Base-by-base conservation (phyloP, 2,329 filamentous ascomycete genomes). In the Epichloe scottii region DNA sequence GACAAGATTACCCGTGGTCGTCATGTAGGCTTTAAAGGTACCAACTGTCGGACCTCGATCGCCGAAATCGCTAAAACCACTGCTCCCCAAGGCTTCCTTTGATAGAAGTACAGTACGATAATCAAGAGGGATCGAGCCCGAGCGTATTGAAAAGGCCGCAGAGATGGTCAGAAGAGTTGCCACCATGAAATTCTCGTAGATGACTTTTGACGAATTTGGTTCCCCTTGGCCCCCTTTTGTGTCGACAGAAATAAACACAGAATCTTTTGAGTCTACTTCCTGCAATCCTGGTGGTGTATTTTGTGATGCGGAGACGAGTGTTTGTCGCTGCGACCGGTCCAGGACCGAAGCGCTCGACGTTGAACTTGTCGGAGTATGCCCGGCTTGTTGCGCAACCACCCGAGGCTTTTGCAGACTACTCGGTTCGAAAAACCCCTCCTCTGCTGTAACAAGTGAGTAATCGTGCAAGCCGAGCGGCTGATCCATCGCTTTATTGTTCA, bases 161-260 rank as follows among this genome's bases (percentile, higher is more conserved):
- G 72, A 72, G 49, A 79, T 58, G n/a, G 75, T 73, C 2, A 73
- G 69, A 15, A 79, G 64, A 10, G 74, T 63, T n/a, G 77, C 74
- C 11, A 69, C 66, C 46, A 81, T 69, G 53, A 81, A 78, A 41
- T 72, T 72, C 52, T 79, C 75, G 57, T 81, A 75, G 5, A 74
- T 68, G 17, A 71, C 69, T 53, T 70, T 73, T 34, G 70, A 59
- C 17, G 57, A 49, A 42, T 55, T 55, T 39, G 60, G 57, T 10
- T 55, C 54, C 39, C 52, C 30, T 46, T 50, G 47, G 5, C 21
- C 8, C 21, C 37, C 40, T 34, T 56, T 64, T n/a, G 53, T 19
- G 26, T 65, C 62, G 40, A 46, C 38, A n/a, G 51, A 50, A 12
- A 51, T 51, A 5, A 69, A 64, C 12, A 67, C 64, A 15, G 55